phyloP scores from a whole-genome alignment of 495 filamentous ascomycete genomes.

The Trichoderma parareesei region DNA sequence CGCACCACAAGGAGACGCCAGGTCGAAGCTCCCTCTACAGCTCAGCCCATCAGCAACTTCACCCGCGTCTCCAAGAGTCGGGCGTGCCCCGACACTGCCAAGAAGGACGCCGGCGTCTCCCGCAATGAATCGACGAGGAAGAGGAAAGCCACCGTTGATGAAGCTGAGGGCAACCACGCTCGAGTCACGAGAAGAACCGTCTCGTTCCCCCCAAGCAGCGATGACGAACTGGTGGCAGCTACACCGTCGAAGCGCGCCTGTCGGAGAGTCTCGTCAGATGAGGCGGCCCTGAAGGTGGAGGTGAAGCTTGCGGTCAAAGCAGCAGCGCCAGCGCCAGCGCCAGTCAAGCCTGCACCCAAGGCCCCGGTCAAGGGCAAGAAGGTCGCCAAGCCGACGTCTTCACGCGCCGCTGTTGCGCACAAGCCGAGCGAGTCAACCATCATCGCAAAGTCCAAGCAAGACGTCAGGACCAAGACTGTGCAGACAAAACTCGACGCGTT shows the following conservation, averaged over 20 bases:
- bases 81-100: constrained; percentile 15
- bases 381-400: constrained; percentile 11
- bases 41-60: constrained; percentile 28
- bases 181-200: background rate
- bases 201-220: constrained; percentile 25
- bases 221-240: constrained; percentile 13
- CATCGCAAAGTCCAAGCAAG: constrained; percentile 6
- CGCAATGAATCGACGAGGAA: constrained; percentile 14
- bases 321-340: background rate
- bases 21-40: background rate
- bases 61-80: constrained; percentile 32
- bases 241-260: background rate
- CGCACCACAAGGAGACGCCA: constrained; percentile 2
- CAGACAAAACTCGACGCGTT: constrained; percentile 14
- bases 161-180: constrained; percentile 1
- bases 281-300: background rate
- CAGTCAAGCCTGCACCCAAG: background rate
- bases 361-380: constrained; percentile 9
- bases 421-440: constrained; percentile 7
- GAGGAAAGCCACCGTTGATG: constrained; percentile 23
- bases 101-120: constrained; percentile 24
- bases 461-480: constrained; percentile 7
- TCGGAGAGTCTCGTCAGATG: background rate
- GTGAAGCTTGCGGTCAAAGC: background rate
- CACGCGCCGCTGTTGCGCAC: background rate